phyloP scores from a whole-genome alignment of 345 rosid species.

The Moricandia arvensis region DNA sequence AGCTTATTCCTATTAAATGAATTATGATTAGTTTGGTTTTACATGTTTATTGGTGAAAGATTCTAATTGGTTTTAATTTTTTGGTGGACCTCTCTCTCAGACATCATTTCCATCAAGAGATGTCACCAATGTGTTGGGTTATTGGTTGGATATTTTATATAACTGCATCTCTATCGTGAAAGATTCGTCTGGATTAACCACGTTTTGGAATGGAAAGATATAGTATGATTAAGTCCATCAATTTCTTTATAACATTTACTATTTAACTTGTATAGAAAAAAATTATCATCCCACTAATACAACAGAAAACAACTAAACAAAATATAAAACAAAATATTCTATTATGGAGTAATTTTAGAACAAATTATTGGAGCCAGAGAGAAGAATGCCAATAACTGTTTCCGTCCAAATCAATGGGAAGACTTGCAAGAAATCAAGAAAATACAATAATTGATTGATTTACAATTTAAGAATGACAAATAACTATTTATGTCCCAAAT shows the following conservation, averaged over 20 bases:
- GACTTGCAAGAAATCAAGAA: no score
- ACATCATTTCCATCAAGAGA: conserved; percentile 26
- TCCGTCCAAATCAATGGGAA: conserved; percentile 14
- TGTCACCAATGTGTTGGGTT: conserved; percentile 25
- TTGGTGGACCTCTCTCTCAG: neutral
- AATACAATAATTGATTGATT: no score
- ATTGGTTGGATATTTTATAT: neutral
- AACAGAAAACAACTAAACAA: no score
- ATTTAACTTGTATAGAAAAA: no score
- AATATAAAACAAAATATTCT: no score
- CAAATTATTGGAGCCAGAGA: conserved; percentile 17
- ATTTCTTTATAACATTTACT: no score
- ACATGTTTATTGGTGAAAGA: neutral
- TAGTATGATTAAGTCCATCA: no score
- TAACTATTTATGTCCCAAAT: conserved; percentile 10
- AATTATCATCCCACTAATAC: no score
- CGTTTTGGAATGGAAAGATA: no score
- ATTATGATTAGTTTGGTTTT: neutral
- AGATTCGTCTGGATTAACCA: neutral
- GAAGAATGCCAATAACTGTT: neutral
- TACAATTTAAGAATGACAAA: neutral
- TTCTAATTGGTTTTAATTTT: neutral
- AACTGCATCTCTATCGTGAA: neutral
- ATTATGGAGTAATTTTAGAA: neutral
- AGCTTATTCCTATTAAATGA: neutral